Percentiles rank a stretch among this genome's conserved stretches.
Evolutionary conservation across 768 basidiomycete genomes (phyloP).

Genomic region (Russula griseocarnosa): DNA sequence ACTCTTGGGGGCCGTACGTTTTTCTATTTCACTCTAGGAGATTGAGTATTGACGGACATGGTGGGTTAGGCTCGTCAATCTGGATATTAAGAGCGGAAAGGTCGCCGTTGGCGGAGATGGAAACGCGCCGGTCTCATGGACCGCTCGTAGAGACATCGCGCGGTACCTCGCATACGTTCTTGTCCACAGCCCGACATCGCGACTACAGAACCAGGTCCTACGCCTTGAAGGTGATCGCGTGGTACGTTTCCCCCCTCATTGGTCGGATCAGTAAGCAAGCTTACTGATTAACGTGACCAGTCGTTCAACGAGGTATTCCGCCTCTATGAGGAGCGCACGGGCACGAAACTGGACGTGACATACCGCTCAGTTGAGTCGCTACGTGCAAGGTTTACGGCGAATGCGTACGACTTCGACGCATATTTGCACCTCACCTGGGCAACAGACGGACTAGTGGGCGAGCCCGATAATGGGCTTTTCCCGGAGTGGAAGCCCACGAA

Average conservation of each 20-base stretch:
- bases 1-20: conserved; percentile 16
- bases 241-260: conserved; percentile 10
- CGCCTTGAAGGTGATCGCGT: conserved; percentile 27
- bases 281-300: conserved; percentile 9
- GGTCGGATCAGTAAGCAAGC: not conserved
- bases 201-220: conserved; percentile 20
- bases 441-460: conserved; percentile 16
- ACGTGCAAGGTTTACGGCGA: conserved; percentile 16
- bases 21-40: not conserved
- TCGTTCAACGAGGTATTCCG: conserved; percentile 29
- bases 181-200: conserved; percentile 22
- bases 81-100: conserved; percentile 24
- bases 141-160: conserved; percentile 26
- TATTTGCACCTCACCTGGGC: conserved; percentile 18
- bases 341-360: conserved; percentile 22
- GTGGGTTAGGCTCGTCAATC: conserved; percentile 5
- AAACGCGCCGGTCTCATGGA: conserved; percentile 25
- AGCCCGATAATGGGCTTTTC: conserved; percentile 22
- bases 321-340: conserved; percentile 23
- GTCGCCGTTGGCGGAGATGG: conserved; percentile 26
- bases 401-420: conserved; percentile 24
- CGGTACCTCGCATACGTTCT: conserved; percentile 29
- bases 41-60: not conserved
- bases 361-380: conserved; percentile 21
- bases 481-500: conserved; percentile 30